phyloP scores from a whole-genome alignment of 2,329 filamentous ascomycete genomes.

The Cercospora nicotianae region DNA sequence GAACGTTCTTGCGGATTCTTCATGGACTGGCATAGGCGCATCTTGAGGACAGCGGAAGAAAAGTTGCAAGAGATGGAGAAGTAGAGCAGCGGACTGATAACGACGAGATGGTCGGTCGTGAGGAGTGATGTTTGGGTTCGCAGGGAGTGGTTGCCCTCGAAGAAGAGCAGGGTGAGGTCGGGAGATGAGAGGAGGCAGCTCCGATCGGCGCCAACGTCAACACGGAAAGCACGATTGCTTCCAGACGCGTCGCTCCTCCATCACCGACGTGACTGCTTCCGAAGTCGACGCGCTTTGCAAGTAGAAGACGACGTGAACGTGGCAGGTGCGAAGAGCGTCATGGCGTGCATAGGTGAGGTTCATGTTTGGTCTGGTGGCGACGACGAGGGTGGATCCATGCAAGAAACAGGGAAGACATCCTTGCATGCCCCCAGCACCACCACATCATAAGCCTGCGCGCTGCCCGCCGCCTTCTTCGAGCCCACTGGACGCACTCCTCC shows the following conservation, averaged over 20 bases:
- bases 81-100: too few relatives aligned
- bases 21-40: too few relatives aligned
- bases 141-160: too few relatives aligned
- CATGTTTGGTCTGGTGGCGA: neutral
- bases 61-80: too few relatives aligned
- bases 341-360: neutral
- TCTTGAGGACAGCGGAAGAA: too few relatives aligned
- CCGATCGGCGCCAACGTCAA: neutral
- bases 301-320: neutral
- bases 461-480: neutral
- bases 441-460: neutral
- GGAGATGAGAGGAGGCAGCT: neutral
- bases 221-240: neutral
- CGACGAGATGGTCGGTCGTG: neutral
- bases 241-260: neutral
- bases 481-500: conserved; percentile 18
- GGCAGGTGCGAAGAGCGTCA: neutral
- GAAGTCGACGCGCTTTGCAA: neutral
- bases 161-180: neutral
- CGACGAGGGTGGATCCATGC: neutral
- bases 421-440: neutral
- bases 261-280: neutral
- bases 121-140: neutral
- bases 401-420: conserved; percentile 11
- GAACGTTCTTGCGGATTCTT: too few relatives aligned